Base-by-base conservation (phyloP, 2,329 filamentous ascomycete species). In the Aspergillus sp. region DNA sequence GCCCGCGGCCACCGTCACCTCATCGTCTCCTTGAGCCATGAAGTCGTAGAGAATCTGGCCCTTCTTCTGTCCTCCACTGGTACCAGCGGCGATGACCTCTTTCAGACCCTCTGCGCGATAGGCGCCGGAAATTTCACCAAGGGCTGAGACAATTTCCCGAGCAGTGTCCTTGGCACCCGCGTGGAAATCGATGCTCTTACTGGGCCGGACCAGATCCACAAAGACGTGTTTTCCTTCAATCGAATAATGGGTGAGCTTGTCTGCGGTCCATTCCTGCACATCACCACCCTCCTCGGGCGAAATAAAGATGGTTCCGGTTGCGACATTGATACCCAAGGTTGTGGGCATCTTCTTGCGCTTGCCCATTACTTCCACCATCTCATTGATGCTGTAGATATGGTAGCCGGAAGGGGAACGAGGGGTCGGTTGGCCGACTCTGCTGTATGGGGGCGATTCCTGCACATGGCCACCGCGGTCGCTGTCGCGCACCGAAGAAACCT, bases 161-260 rank as follows among this genome's bases (percentile, higher is more conserved):
- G 95, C 95, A 5, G 94, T 97, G 76, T 98, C 95, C 78, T 98
- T 99, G 49, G 93, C 92, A 47, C 95, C 95, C 17, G 95, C 96
- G 75, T 99, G 95, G 67, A 99, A 96, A 78, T 99, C 95, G 60
- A 97, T 84, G 74, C 92, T 97, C 80, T 94, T 97, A 78, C 91
- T 97, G 6, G 95, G 95, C 57, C 89, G 84, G 55, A 97, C 89
- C 50, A 99, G 82, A 75, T 99, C 95, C 74, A 99, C 83, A 72
- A 99, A 99, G 13, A 99, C 91, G 76, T 98, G 95, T 74, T 99
- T 99, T 38, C 94, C 95, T 79, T 99, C 95, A 60, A 96, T 92
- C 21, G 93, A 97, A 76, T 98, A 98, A 76, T 97, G 92, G n/a
- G 90, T 92, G 84, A 99, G 89, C 74, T 91, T 95, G 47, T 98